Conservation (phyloP, 1,284 basidiomycete genomes). For the Moesziomyces parantarcticus region DNA sequence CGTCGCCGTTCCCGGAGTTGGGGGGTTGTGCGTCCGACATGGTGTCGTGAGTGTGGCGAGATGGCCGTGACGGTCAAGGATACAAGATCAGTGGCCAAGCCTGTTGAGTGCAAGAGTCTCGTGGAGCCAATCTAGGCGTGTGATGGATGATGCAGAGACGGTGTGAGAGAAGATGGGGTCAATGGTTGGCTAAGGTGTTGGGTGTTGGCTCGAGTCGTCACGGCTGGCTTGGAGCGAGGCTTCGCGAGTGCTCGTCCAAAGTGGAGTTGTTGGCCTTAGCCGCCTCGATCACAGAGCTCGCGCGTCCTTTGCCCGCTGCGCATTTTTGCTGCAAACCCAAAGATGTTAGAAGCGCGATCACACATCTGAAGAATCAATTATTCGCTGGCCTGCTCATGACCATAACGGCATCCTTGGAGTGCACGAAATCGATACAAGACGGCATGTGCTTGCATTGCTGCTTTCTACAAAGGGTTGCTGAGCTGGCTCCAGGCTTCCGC, state of each 20-base stretch:
- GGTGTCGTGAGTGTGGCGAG: background rate
- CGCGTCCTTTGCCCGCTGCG: conserved; percentile 23
- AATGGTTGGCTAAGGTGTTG: background rate
- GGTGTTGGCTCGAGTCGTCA: background rate
- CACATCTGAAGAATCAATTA: background rate
- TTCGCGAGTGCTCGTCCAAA: conserved; percentile 4
- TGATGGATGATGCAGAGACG: background rate
- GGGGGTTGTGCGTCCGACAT: conserved; percentile 49
- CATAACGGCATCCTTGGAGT: background rate
- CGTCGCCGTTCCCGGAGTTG: conserved; percentile 14
- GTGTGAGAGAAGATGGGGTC: background rate
- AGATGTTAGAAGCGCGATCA: background rate
- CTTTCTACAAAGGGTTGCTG: background rate
- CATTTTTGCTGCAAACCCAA: background rate
- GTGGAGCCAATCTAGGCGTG: background rate
- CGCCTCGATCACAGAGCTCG: conserved; percentile 37
- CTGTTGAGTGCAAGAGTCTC: background rate
- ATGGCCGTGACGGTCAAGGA: background rate
- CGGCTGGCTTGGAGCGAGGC: background rate
- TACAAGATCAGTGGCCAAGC: background rate
- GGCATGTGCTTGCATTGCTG: background rate
- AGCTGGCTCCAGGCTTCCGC: conserved; percentile 16
- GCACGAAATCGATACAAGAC: too few relatives aligned
- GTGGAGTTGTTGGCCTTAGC: conserved; percentile 21
- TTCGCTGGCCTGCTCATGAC: background rate